Evolutionary conservation across 2,329 filamentous ascomycete genomes (phyloP).

Genomic region (Epichloe coenophiala): DNA sequence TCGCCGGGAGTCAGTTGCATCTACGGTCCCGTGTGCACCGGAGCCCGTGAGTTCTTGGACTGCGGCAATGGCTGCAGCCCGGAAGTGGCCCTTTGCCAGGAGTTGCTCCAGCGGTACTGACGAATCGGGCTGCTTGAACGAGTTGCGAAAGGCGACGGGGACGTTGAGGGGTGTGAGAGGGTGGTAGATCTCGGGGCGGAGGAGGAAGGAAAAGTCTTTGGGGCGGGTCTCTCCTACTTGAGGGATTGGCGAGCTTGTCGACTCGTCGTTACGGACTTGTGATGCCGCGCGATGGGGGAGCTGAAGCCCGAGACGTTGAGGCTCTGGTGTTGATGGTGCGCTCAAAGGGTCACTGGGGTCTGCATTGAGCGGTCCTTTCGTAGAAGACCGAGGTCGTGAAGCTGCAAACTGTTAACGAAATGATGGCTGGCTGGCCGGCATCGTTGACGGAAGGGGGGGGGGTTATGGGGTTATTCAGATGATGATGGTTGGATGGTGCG

Average conservation of each 20-base stretch:
- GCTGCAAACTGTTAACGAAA: slow-evolving; percentile 1
- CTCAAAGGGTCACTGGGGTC: slow-evolving; percentile 4
- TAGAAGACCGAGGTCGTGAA: slow-evolving; percentile 7
- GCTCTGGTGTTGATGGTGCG: slow-evolving; percentile 4
- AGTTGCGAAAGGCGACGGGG: slow-evolving; percentile 54
- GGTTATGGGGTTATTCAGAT: background rate
- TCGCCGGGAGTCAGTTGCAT: slow-evolving; percentile 42
- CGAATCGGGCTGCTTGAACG: slow-evolving; percentile 47
- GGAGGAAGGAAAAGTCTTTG: slow-evolving; percentile 69
- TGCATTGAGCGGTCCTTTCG: slow-evolving; percentile 6
- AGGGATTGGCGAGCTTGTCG: slow-evolving; percentile 15
- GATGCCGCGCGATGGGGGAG: slow-evolving; percentile 11
- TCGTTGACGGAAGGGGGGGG: background rate
- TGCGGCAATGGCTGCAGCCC: slow-evolving; percentile 59
- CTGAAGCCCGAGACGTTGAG: slow-evolving; percentile 2
- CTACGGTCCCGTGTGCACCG: slow-evolving; percentile 26
- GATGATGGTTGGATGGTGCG: background rate
- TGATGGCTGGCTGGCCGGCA: background rate
- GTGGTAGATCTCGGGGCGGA: slow-evolving; percentile 73
- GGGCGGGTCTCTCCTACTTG: slow-evolving; percentile 18
- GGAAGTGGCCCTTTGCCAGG: slow-evolving; percentile 61
- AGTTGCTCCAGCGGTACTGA: slow-evolving; percentile 55
- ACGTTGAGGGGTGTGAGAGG: slow-evolving; percentile 52
- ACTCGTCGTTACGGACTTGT: background rate
- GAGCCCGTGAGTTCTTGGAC: slow-evolving; percentile 46